A percentile compares a stretch with the other conserved stretches of the same genome.
phyloP scores from a whole-genome alignment of 2,329 filamentous ascomycete species.

The Colletotrichum liriopes region DNA sequence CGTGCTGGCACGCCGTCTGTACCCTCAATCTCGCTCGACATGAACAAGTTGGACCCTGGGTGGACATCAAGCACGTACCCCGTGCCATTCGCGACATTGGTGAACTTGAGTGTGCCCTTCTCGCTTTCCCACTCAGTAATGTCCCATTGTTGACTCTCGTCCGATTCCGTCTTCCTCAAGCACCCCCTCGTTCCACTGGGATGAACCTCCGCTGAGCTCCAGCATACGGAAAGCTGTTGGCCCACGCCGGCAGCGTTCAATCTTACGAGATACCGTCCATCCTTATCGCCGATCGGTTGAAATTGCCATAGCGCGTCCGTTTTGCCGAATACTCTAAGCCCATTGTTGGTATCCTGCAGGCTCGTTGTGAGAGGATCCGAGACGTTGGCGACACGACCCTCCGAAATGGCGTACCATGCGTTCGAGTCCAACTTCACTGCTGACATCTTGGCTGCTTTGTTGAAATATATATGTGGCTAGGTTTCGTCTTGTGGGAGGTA shows the following conservation, averaged over 20 bases:
- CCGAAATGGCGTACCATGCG: slow-evolving; percentile 55
- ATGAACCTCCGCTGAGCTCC: slow-evolving; percentile 45
- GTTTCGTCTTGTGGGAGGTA: neutral
- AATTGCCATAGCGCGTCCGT: slow-evolving; percentile 49
- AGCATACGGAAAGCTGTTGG: slow-evolving; percentile 53
- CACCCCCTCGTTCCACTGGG: slow-evolving; percentile 50
- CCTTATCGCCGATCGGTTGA: slow-evolving; percentile 47
- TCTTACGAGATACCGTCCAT: slow-evolving; percentile 53
- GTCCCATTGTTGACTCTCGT: slow-evolving; percentile 53
- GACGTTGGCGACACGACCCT: slow-evolving; percentile 53
- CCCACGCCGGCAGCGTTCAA: slow-evolving; percentile 47
- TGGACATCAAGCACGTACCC: slow-evolving; percentile 53
- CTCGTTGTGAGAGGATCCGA: slow-evolving; percentile 45
- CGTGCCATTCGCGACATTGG: slow-evolving; percentile 53
- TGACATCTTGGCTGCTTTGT: slow-evolving; percentile 26
- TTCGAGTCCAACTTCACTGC: slow-evolving; percentile 53
- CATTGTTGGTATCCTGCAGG: slow-evolving; percentile 42
- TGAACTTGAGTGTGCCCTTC: slow-evolving; percentile 46
- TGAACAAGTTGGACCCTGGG: slow-evolving; percentile 50
- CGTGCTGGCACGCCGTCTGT: slow-evolving; percentile 39
- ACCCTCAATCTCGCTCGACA: slow-evolving; percentile 48
- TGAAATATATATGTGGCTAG: neutral
- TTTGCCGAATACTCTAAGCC: slow-evolving; percentile 45
- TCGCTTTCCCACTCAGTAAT: slow-evolving; percentile 48
- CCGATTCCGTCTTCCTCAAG: slow-evolving; percentile 47